Base-by-base conservation (phyloP, 1,284 basidiomycete species). In the Ustilago cynodontis region DNA sequence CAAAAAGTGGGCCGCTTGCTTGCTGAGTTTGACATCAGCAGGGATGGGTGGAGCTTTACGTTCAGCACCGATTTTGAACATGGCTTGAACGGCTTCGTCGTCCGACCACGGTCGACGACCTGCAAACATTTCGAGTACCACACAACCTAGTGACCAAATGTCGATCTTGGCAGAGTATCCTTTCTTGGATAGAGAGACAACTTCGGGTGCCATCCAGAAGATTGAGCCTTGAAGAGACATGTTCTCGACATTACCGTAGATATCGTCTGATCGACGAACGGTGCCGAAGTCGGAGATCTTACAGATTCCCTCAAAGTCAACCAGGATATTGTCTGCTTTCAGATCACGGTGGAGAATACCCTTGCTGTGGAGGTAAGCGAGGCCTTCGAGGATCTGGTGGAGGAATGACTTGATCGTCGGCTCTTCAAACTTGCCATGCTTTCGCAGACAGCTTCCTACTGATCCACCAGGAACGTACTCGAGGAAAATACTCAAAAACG, bases 141-240 rank as follows among this genome's bases (percentile, higher is more conserved):
- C 94, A 87, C 96, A 99, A 0, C 96, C 96, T 3, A 99, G 90
- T 85, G 93, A 94, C 97, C 96, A 99, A 77, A 99, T 98, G 85
- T 99, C 97, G 39, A 98, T 92, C 87, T 99, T 99, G 80, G 93
- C 94, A 79, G 93, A 94, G 86, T 99, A 99, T 0, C 94, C 89
- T 63, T 87, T 86, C 37, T 92, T 92, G 81, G 92, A 91, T 82
- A 93, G 91, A 37, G 92, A 91, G 26, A 96, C 91, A 41, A 99
- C 94, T 87, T 99, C 96, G 1, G 96, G 97, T 8, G 97, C 96
- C 96, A 99, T 99, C 88, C 97, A 99, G 86, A 98, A 99, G 53
- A 98, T 93, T 18, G 94, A 95, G 20, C 97, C 97, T 87, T 95
- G 93, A 92, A 99, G 93, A 24, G 86, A 87, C 87, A 88, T 88